Evolutionary conservation across 2,329 filamentous ascomycete species (phyloP).

Genomic region (Thyridium curvatum): DNA sequence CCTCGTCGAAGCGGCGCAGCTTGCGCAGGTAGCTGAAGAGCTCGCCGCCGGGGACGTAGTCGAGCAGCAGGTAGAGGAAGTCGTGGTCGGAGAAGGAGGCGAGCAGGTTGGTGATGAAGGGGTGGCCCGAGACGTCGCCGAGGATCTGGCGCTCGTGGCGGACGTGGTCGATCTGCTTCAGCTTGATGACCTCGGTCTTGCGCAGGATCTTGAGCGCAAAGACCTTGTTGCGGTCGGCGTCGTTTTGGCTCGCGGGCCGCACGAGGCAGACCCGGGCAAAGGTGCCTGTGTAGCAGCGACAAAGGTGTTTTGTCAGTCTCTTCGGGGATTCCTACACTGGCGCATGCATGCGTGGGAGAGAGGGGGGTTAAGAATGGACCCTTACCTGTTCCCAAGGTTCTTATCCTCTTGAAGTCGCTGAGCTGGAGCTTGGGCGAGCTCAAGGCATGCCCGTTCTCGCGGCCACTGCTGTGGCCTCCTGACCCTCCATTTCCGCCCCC

Average conservation of each 20-base stretch:
- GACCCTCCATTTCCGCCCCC: too few relatives aligned
- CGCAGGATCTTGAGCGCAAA: slow-evolving; percentile 77
- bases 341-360: background rate
- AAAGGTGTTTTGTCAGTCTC: background rate
- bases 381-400: slow-evolving; percentile 71
- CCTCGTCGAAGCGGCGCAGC: slow-evolving; percentile 72
- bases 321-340: background rate
- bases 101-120: slow-evolving; percentile 75
- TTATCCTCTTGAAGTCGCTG: slow-evolving; percentile 65
- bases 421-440: slow-evolving; percentile 23
- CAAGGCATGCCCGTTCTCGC: too few relatives aligned
- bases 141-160: slow-evolving; percentile 77
- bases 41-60: slow-evolving; percentile 79
- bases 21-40: slow-evolving; percentile 78
- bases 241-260: slow-evolving; percentile 45
- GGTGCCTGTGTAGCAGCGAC: slow-evolving; percentile 60
- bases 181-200: slow-evolving; percentile 66
- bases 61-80: slow-evolving; percentile 75
- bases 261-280: slow-evolving; percentile 81
- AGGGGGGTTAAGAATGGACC: slow-evolving; percentile 10
- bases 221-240: slow-evolving; percentile 56
- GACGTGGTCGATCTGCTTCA: slow-evolving; percentile 84
- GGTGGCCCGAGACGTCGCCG: slow-evolving; percentile 69
- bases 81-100: slow-evolving; percentile 76
- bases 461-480: too few relatives aligned